A percentile compares a stretch with the other conserved stretches of the same genome.
phyloP scores from a whole-genome alignment of 768 basidiomycete species.

The Boletus sensibilis region DNA sequence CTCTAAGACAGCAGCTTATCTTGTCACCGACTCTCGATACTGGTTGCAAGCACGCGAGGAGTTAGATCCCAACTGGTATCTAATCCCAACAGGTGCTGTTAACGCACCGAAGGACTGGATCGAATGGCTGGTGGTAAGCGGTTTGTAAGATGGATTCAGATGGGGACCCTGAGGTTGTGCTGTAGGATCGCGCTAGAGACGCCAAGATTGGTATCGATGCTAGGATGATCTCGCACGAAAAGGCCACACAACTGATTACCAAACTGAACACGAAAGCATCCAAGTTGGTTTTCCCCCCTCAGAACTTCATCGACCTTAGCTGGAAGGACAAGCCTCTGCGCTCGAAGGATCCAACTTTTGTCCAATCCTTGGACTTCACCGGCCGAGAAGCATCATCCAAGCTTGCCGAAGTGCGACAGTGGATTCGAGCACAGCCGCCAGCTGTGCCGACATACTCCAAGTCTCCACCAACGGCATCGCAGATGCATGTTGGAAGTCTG shows the following conservation, averaged over 20 bases:
- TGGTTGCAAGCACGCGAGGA: constrained; percentile 76
- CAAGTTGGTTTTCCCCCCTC: constrained; percentile 75
- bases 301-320: constrained; percentile 79
- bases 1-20: constrained; percentile 63
- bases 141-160: background rate
- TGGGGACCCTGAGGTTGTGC: constrained; percentile 4
- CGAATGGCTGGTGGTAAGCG: constrained; percentile 68
- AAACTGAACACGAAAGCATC: constrained; percentile 54
- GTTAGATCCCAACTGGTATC: constrained; percentile 70
- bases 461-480: constrained; percentile 53
- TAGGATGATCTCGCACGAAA: constrained; percentile 75
- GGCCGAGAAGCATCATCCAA: constrained; percentile 68
- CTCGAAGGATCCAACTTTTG: constrained; percentile 60
- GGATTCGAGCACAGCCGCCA: constrained; percentile 63
- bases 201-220: constrained; percentile 80
- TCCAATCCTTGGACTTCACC: constrained; percentile 71
- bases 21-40: constrained; percentile 80
- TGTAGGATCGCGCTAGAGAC: constrained; percentile 40
- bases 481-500: constrained; percentile 66
- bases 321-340: constrained; percentile 79
- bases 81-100: constrained; percentile 55
- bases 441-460: constrained; percentile 63
- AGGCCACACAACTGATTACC: constrained; percentile 57
- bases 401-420: constrained; percentile 64
- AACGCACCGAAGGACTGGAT: constrained; percentile 71